Evolutionary conservation across 495 filamentous ascomycete genomes (phyloP), one percentile per base, ranked within the genome.

Genomic region (Penicillium diatomitis): DNA sequence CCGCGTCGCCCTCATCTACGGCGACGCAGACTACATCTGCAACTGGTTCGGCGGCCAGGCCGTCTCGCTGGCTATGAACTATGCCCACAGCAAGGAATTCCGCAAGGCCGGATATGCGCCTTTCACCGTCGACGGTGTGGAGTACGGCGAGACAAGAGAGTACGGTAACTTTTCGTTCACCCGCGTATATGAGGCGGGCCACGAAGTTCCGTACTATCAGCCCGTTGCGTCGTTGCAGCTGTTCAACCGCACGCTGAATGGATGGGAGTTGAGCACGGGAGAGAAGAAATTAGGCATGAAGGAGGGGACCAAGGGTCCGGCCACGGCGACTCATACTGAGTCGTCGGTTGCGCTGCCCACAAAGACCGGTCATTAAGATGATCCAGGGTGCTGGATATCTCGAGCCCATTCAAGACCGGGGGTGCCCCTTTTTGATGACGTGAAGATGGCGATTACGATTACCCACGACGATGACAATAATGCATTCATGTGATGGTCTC

Each of bases 1-100:
- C 44, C 77, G 80, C 39, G 78, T 90, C 11, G 76, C 79, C 9
- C 70, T 88, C 7, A 74, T 87, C 52, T 87, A 86, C 57, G 85
- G 80, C 33, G 77, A 78, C 61, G 65, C 70, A 33, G 78, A 82
- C 44, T 83, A 78, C 48, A 68, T 71, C 30, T 80, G 78, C 55
- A 81, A 76, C 57, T 70, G 68, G 68, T 64, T 72, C 46, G 70
- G 70, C 4, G 70, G 68, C 12, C 52, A 73, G 48, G 64, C 66
- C 6, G 45, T 73, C 51, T 68, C 64, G 30, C 58, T 72, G 6
- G 60, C 67, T 11, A 45, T 72, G 8, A 56, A 74, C 27, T 72
- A 72, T 47, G 56, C 65, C 8, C 53, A 67, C 32, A 55, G 62
- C 7, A 55, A 64, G 6, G 51, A 68, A 32, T 80, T 77, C 58